Conservation (phyloP, 2,329 filamentous ascomycete species). For the Paraphoma sp. region DNA sequence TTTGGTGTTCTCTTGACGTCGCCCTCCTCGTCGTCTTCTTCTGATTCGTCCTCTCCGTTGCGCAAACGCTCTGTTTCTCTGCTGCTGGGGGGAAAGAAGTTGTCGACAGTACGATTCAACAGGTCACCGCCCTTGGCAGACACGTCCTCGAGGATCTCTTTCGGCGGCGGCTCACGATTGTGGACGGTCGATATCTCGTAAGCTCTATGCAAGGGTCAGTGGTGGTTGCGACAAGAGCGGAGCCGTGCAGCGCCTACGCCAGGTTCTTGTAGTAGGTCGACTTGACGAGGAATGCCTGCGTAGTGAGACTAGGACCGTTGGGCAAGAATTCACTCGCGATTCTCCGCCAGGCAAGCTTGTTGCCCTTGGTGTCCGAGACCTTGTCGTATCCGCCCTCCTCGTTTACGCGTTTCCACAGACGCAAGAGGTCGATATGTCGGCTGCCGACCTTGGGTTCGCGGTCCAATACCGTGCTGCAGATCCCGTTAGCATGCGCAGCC, state of each 20-base stretch:
- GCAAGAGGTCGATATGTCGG: constrained; percentile 76
- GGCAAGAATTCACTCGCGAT: constrained; percentile 79
- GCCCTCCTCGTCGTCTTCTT: constrained; percentile 52
- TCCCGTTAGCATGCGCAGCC: constrained; percentile 30
- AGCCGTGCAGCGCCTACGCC: constrained; percentile 56
- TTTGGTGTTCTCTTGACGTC: constrained; percentile 56
- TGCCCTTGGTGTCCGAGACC: constrained; percentile 68
- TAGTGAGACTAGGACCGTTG: constrained; percentile 73
- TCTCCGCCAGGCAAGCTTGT: constrained; percentile 86
- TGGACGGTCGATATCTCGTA: constrained; percentile 84
- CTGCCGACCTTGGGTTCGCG: constrained; percentile 81
- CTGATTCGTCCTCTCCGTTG: constrained; percentile 64
- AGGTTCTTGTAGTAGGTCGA: constrained; percentile 90
- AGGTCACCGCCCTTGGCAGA: constrained; percentile 82
- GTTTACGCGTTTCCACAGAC: constrained; percentile 79
- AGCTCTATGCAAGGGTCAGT: constrained; percentile 56
- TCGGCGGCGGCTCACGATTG: constrained; percentile 81
- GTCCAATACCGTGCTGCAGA: constrained; percentile 71
- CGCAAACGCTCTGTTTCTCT: constrained; percentile 54
- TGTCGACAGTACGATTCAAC: constrained; percentile 79
- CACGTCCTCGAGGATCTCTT: constrained; percentile 82
- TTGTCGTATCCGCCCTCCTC: constrained; percentile 85
- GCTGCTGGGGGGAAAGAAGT: constrained; percentile 64
- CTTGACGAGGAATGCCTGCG: constrained; percentile 86
- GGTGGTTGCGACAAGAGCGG: constrained; percentile 6